Conservation (phyloP, 1,284 basidiomycete genomes). For the Puccinia triticina region DNA sequence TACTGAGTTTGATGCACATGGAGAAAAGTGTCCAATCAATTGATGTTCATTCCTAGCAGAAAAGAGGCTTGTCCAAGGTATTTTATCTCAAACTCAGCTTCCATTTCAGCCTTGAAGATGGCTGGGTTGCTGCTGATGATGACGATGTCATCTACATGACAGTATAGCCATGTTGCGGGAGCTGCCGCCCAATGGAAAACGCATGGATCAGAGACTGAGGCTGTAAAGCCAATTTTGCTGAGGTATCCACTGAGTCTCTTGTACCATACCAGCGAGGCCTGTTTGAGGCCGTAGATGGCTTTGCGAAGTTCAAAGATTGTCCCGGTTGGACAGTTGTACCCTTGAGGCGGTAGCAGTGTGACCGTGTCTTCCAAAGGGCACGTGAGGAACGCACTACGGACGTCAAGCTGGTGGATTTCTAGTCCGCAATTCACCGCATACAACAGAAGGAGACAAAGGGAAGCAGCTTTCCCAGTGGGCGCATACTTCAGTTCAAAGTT, state of each 20-base stretch:
- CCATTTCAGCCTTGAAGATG: background rate
- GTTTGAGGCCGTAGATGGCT: background rate
- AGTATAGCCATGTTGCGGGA: background rate
- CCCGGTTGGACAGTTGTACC: background rate
- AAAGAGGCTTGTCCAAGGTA: background rate
- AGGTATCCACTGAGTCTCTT: background rate
- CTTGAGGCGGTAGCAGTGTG: background rate
- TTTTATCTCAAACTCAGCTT: background rate
- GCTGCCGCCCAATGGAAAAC: background rate
- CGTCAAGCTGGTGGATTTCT: background rate
- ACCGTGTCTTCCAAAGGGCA: background rate
- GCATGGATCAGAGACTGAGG: background rate
- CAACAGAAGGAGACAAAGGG: background rate
- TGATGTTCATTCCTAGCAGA: background rate
- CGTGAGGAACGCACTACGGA: background rate
- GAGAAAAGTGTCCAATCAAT: background rate
- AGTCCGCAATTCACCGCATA: background rate
- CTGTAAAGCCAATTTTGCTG: background rate
- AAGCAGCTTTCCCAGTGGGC: background rate
- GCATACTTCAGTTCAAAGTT: too few species aligned
- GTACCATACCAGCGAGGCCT: background rate
- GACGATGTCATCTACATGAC: slow-evolving; percentile 7
- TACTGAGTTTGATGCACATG: background rate
- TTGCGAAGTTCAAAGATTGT: background rate
- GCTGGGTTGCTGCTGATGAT: background rate